phyloP scores from a whole-genome alignment of 2,329 filamentous ascomycete genomes.

The Aspergillus neoniger region DNA sequence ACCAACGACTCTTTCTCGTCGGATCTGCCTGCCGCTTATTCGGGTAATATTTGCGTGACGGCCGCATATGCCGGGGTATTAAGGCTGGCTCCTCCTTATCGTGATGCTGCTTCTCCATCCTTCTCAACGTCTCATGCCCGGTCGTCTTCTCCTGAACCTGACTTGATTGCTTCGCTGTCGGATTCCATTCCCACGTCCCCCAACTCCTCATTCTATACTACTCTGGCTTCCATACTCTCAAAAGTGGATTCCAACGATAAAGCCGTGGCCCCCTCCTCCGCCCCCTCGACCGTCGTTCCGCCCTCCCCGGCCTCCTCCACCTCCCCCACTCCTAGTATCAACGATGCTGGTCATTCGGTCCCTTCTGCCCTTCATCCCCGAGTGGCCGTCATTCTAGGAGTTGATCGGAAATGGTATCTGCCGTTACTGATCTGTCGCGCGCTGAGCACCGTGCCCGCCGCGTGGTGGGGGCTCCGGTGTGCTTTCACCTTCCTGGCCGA shows the following conservation, averaged over 20 bases:
- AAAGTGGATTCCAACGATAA: slow-evolving; percentile 27
- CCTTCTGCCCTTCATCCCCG: slow-evolving; percentile 65
- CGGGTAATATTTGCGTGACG: slow-evolving; percentile 27
- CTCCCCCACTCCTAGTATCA: slow-evolving; percentile 30
- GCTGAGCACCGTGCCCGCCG: slow-evolving; percentile 68
- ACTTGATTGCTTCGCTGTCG: slow-evolving; percentile 26
- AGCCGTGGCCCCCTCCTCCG: slow-evolving; percentile 33
- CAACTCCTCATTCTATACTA: slow-evolving; percentile 16
- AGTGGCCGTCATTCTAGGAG: slow-evolving; percentile 74
- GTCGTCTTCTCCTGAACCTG: slow-evolving; percentile 27
- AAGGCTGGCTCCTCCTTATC: slow-evolving; percentile 45
- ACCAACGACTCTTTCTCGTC: neutral
- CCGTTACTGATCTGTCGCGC: slow-evolving; percentile 73
- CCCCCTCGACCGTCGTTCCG: slow-evolving; percentile 30
- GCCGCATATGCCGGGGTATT: slow-evolving; percentile 40
- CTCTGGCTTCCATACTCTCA: slow-evolving; percentile 10
- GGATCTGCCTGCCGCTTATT: neutral
- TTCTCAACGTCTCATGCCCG: slow-evolving; percentile 30
- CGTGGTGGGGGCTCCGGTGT: slow-evolving; percentile 71
- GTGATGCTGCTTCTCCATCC: slow-evolving; percentile 41
- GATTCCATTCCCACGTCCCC: slow-evolving; percentile 10
- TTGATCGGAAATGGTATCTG: slow-evolving; percentile 71
- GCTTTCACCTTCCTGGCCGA: slow-evolving; percentile 68
- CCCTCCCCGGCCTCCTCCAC: slow-evolving; percentile 34
- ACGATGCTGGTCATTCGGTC: slow-evolving; percentile 31